Conservation (phyloP, 176 grass and related monocot species). For the Poa pratensis region DNA sequence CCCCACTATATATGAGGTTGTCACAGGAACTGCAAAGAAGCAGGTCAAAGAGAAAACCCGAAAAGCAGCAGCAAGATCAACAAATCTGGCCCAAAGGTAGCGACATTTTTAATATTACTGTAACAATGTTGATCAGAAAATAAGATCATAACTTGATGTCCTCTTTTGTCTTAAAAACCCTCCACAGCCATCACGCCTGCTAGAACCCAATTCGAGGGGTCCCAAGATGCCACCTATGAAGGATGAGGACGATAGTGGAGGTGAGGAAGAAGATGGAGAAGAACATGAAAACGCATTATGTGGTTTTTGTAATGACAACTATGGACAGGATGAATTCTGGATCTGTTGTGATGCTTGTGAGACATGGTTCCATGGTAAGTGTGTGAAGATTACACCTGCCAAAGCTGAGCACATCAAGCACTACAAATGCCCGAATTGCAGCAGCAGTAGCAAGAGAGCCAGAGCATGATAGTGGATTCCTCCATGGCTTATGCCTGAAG, state of each 20-base stretch:
- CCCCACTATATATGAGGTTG: conserved; percentile 96
- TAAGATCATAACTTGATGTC: conserved; percentile 25
- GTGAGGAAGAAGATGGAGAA: conserved; percentile 78
- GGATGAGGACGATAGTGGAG: conserved; percentile 76
- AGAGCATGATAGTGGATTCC: conserved; percentile 50
- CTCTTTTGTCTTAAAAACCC: conserved; percentile 25
- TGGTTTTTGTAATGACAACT: conserved; percentile 87
- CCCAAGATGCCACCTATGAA: conserved; percentile 67
- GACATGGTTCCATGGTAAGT: conserved; percentile 96
- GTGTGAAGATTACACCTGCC: conserved; percentile 92
- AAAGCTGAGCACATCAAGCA: conserved; percentile 97
- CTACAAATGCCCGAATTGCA: conserved; percentile 94
- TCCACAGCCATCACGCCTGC: conserved; percentile 45
- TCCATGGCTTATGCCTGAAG: conserved; percentile 42
- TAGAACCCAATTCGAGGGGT: conserved; percentile 59
- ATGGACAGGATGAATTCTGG: conserved; percentile 89
- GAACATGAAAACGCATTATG: conserved; percentile 87
- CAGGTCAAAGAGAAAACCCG: conserved; percentile 77
- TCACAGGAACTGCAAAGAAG: conserved; percentile 85
- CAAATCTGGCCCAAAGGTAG: conserved; percentile 78
- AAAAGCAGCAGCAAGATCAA: conserved; percentile 82
- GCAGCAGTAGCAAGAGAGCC: conserved; percentile 87
- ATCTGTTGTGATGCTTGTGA: conserved; percentile 94
- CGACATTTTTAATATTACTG: conserved; percentile 22
- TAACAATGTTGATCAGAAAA: conserved; percentile 8